phyloP scores from a whole-genome alignment of 2,329 filamentous ascomycete genomes.

The Juglanconis oblonga region DNA sequence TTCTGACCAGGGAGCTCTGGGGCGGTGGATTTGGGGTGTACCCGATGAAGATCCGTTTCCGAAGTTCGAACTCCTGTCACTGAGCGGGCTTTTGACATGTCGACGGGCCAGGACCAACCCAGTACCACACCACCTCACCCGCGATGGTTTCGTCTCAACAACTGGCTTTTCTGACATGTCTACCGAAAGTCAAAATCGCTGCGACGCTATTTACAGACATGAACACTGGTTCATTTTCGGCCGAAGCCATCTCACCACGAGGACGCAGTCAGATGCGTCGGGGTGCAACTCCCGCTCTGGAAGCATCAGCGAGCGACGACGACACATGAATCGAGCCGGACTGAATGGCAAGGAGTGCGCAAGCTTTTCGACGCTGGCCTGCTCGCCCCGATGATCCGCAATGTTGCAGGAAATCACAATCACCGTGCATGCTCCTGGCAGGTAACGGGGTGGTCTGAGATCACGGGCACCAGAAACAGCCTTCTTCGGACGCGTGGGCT shows the following conservation, averaged over 20 bases:
- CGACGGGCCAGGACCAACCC: neutral
- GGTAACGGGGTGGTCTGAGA: neutral
- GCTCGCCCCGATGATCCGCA: neutral
- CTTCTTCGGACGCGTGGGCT: no score
- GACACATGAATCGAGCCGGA: neutral
- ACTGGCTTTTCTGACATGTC: constrained; percentile 2
- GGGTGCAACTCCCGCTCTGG: neutral
- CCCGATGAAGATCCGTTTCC: constrained; percentile 18
- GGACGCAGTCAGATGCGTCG: no score
- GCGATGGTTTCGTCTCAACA: constrained; percentile 13
- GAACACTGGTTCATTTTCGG: neutral
- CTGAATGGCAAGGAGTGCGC: neutral
- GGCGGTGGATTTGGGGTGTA: constrained; percentile 1
- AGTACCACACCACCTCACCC: neutral
- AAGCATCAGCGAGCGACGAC: neutral
- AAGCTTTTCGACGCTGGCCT: neutral
- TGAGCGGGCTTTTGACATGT: constrained; percentile 7
- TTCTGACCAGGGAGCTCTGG: constrained; percentile 14
- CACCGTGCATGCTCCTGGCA: neutral
- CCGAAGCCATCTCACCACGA: neutral
- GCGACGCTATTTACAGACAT: neutral
- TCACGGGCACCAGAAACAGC: neutral
- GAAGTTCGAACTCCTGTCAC: constrained; percentile 17
- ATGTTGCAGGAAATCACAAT: neutral
- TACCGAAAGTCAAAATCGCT: constrained; percentile 4